A percentile compares a stretch with the other conserved stretches of the same genome.
Evolutionary conservation across 1,139 yeast species (phyloP).

Genomic region (Kodamaea suecica): DNA sequence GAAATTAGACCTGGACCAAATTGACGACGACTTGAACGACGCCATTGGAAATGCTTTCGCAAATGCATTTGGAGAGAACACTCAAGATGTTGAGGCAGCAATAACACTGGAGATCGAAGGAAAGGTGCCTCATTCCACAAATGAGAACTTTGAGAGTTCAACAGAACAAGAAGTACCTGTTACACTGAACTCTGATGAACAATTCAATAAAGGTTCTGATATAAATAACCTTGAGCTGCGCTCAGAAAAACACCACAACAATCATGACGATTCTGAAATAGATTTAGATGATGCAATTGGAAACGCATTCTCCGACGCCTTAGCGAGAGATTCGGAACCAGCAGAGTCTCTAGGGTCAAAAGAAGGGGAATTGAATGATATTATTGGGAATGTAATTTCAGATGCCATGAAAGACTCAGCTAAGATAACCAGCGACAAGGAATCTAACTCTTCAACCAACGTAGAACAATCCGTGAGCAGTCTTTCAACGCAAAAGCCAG

Average conservation of each 20-base stretch:
- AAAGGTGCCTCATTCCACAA: no score
- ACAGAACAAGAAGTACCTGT: no score
- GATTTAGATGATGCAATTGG: slow-evolving; percentile 12
- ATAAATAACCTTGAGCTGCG: no score
- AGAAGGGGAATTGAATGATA: slow-evolving; percentile 10
- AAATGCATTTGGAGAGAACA: slow-evolving; percentile 10
- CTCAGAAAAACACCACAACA: no score
- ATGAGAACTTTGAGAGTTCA: no score
- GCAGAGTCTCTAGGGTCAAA: slow-evolving; percentile 1
- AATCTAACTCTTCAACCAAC: neutral
- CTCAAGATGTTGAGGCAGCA: no score
- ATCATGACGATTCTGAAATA: slow-evolving; percentile 8
- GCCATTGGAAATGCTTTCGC: slow-evolving; percentile 1
- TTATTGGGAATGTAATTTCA: slow-evolving; percentile 15
- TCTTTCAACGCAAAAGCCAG: neutral
- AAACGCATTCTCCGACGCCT: slow-evolving; percentile 14
- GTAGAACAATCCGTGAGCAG: no score
- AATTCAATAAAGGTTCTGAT: no score
- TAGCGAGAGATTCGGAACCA: neutral
- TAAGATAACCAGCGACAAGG: neutral
- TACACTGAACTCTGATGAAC: no score
- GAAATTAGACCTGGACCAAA: neutral
- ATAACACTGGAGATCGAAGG: no score
- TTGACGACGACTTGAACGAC: slow-evolving; percentile 2
- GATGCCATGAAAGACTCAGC: slow-evolving; percentile 7